These are phyloP conservation scores for Purshia tridentata DNA, from an alignment of 306 rosid genomes.

Conservation along the genomic window DNA sequence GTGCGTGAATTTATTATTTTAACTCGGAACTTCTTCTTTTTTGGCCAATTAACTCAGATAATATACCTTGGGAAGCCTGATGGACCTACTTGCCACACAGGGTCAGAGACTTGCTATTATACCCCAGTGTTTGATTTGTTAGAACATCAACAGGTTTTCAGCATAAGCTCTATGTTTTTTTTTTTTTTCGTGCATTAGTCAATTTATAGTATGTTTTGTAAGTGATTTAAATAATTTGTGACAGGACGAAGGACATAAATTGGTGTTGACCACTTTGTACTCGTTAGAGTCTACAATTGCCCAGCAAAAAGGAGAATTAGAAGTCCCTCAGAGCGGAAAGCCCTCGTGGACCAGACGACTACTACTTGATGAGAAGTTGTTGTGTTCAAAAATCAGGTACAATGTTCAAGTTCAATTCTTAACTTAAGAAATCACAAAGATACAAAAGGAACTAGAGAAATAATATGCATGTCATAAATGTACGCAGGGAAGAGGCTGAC, in stretches of 20 bases:
- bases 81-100: conserved; percentile 96
- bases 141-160: conserved; percentile 54
- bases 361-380: conserved; percentile 52
- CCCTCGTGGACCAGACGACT: conserved; percentile 81
- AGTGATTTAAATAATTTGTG: conserved; percentile 28
- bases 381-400: conserved; percentile 85
- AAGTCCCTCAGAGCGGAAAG: conserved; percentile 40
- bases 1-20: conserved; percentile 2
- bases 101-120: conserved; percentile 82
- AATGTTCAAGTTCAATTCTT: neutral
- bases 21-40: conserved; percentile 25
- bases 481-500: conserved; percentile 71
- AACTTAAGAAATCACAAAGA: neutral
- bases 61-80: conserved; percentile 92
- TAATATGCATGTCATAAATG: neutral
- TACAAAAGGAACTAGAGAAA: neutral
- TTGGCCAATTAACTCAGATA: no score
- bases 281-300: conserved; percentile 65
- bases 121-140: conserved; percentile 54
- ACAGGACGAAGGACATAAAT: conserved; percentile 50
- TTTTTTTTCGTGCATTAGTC: conserved; percentile 3
- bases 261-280: conserved; percentile 68
- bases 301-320: conserved; percentile 64
- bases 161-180: no score
- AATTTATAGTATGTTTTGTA: conserved; percentile 2